Base-by-base conservation (phyloP, 208 protist species). In the Lotmaria passim region DNA sequence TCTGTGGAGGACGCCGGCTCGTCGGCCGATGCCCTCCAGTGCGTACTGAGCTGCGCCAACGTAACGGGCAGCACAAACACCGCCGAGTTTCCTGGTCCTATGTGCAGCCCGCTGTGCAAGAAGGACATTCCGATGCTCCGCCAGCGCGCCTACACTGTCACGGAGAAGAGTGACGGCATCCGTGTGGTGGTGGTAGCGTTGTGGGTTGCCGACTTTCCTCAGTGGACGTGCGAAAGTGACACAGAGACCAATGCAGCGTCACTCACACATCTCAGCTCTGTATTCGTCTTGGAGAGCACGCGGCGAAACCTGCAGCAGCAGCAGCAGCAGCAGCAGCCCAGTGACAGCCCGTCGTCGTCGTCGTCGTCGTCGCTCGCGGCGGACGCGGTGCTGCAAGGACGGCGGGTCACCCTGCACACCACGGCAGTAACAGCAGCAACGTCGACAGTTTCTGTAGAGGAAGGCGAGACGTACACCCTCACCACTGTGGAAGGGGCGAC, bases 141-240 rank as follows among this genome's bases (percentile, higher is more conserved):
- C 6, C 41, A 64, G 34, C 43, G 63, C 4, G n/a, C 38, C 30
- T 94, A 92, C 73, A 81, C 79, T 14, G 63, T 94, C 19, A 93
- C 86, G 7, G 86, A 94, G 60, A 94, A 94, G 63, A 93, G 86
- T 53, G 89, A 94, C 74, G 89, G 89, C n/a, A 52, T 84, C 15
- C 89, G 89, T 2, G 78, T 89, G 11, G 62, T 94, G 21, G 56
- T 84, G 14, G 73, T 89, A 5, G 73, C 79, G 23, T 48, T 82
- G 33, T 53, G 53, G 61, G 47, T 31, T 3, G 34, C 62, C 12
- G 14, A 34, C n/a, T 84, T 91, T 53, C 89, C 89, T 5, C 51
- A 30, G 8, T 93, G 87, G 87, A 21, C 6, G 21, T 58, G 30
- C 4, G 47, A 68, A n/a, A 43, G 5, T 24, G 34, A 21, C 4